Evolutionary conservation across 2,329 filamentous ascomycete genomes (phyloP).

Genomic region (Xenoacremonium recifei): DNA sequence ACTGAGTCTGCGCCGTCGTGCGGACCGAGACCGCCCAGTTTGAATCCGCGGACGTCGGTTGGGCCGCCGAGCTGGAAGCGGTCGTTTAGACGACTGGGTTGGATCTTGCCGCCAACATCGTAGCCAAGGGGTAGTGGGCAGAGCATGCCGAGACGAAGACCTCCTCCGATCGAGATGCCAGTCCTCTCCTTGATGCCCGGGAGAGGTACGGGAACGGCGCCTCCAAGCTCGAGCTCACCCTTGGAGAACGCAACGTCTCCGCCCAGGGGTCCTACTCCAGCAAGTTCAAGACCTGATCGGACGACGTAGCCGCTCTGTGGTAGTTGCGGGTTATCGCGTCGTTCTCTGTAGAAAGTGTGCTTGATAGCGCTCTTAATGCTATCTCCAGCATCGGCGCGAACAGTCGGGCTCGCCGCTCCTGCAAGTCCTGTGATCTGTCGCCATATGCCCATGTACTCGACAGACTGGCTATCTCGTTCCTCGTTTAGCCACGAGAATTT

Average conservation of each 20-base stretch:
- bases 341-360: slow-evolving; percentile 78
- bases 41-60: slow-evolving; percentile 92
- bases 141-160: slow-evolving; percentile 77
- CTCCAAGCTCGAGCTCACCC: slow-evolving; percentile 79
- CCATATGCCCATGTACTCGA: slow-evolving; percentile 82
- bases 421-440: slow-evolving; percentile 81
- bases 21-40: slow-evolving; percentile 83
- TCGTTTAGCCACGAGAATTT: slow-evolving; percentile 73
- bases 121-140: slow-evolving; percentile 74
- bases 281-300: slow-evolving; percentile 78
- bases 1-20: slow-evolving; percentile 83
- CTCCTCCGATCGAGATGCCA: slow-evolving; percentile 79
- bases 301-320: slow-evolving; percentile 80
- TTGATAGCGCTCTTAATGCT: slow-evolving; percentile 84
- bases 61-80: slow-evolving; percentile 94
- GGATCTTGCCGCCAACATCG: slow-evolving; percentile 47
- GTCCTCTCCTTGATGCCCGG: slow-evolving; percentile 67
- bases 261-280: slow-evolving; percentile 77
- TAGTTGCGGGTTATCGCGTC: slow-evolving; percentile 80
- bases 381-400: slow-evolving; percentile 85
- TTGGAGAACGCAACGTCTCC: slow-evolving; percentile 96
- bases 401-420: slow-evolving; percentile 72
- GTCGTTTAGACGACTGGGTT: slow-evolving; percentile 82
- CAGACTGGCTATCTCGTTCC: slow-evolving; percentile 67
- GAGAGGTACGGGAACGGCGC: slow-evolving; percentile 70